Conservation (phyloP, 169 alveolate species). For the Eimeria maxima region DNA sequence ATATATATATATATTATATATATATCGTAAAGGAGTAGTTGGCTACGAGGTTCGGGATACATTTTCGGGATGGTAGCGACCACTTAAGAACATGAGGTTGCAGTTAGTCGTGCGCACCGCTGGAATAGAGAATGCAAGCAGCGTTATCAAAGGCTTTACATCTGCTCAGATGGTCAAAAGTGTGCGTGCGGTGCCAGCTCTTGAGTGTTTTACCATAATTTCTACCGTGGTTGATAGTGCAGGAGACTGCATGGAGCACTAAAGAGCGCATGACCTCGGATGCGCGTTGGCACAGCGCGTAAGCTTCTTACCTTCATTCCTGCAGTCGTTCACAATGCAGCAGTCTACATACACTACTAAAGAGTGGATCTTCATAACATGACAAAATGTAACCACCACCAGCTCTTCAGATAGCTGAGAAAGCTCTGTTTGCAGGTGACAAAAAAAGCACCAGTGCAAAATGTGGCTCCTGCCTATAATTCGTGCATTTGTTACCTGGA, state of each 20-base stretch:
- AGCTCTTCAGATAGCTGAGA: background rate
- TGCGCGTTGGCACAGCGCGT: background rate
- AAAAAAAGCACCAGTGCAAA: background rate
- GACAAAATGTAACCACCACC: background rate
- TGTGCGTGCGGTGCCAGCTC: no score
- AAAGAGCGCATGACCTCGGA: background rate
- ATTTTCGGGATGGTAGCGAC: no score
- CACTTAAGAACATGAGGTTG: no score
- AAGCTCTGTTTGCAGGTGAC: background rate
- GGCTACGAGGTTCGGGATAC: no score
- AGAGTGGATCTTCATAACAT: background rate
- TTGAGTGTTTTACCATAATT: no score
- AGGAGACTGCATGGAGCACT: background rate
- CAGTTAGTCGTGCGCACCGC: no score
- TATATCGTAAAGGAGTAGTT: no score
- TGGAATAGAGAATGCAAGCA: no score
- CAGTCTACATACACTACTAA: background rate
- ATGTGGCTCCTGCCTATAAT: background rate
- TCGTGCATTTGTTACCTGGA: background rate
- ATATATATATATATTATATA: no score
- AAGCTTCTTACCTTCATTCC: background rate
- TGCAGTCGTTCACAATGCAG: background rate
- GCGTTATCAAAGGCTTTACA: no score
- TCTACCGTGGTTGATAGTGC: background rate
- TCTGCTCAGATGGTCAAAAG: no score